Percentiles rank a stretch among this genome's conserved stretches.
phyloP scores from a whole-genome alignment of 441 rosid species.

The Jatropha podagrica region DNA sequence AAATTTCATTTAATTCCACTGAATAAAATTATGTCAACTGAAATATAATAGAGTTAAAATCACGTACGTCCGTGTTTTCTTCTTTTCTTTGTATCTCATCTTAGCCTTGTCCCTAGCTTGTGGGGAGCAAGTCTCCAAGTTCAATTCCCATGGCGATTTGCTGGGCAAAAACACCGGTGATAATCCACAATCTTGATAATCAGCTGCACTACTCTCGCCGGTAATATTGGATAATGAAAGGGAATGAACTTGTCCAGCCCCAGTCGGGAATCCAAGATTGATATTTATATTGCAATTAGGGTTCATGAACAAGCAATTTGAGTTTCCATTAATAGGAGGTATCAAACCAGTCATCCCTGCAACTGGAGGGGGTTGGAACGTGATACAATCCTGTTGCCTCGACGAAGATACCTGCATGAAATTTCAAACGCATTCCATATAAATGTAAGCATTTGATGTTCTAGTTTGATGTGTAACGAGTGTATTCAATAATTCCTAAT shows the following conservation, averaged over 20 bases:
- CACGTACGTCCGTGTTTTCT: conserved; percentile 51
- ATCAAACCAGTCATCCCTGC: conserved; percentile 32
- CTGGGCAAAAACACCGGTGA: conserved; percentile 42
- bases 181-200: conserved; percentile 59
- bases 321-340: conserved; percentile 25
- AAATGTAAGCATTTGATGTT: no score
- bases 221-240: conserved; percentile 55
- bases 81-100: conserved; percentile 72
- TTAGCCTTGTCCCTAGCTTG: conserved; percentile 64
- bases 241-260: conserved; percentile 45
- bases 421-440: no score
- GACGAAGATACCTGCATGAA: conserved; percentile 45
- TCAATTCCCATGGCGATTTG: conserved; percentile 73
- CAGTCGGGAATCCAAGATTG: conserved; percentile 43
- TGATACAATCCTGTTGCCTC: conserved; percentile 42
- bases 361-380: conserved; percentile 36
- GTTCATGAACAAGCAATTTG: conserved; percentile 40
- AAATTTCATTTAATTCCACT: neutral
- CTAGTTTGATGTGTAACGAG: no score
- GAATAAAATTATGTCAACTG: no score
- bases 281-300: conserved; percentile 39
- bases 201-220: conserved; percentile 49
- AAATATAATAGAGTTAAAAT: neutral
- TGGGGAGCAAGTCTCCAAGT: conserved; percentile 45
- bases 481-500: no score